A percentile compares a stretch with the other conserved stretches of the same genome.
These are phyloP conservation scores for Syzygium aqueum DNA, from an alignment of 345 rosid genomes.

Conservation along the genomic window DNA sequence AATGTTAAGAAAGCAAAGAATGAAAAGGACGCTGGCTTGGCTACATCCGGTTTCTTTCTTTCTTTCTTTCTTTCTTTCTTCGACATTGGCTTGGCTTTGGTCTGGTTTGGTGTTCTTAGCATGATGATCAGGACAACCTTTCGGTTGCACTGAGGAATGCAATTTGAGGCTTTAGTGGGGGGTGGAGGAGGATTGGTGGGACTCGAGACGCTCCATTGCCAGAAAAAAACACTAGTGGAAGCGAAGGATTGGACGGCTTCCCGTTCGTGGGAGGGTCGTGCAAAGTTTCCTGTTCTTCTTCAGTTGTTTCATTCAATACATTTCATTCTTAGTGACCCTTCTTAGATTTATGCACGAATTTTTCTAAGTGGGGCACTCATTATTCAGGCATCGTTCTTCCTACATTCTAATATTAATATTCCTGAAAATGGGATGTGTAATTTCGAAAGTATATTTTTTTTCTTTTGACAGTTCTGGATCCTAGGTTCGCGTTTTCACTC, in stretches of 20 bases:
- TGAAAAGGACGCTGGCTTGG: neutral
- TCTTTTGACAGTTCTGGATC: neutral
- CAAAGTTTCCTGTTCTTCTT: neutral
- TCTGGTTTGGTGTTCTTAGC: neutral
- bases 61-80: neutral
- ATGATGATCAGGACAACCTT: neutral
- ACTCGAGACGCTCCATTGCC: neutral
- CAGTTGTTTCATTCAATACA: neutral
- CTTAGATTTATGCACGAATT: neutral
- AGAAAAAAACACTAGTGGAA: neutral
- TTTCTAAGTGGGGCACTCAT: neutral
- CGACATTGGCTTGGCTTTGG: neutral
- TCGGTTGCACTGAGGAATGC: neutral
- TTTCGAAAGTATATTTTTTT: neutral
- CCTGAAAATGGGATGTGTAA: neutral
- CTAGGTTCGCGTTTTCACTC: neutral
- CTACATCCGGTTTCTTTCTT: neutral
- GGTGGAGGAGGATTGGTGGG: neutral
- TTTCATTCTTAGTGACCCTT: neutral
- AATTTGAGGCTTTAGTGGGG: neutral
- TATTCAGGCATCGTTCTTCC: neutral
- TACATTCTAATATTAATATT: neutral
- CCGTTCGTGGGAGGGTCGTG: neutral
- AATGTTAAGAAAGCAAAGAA: neutral
- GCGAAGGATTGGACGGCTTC: neutral